Evolutionary conservation across 2,329 filamentous ascomycete species (phyloP).

Genomic region (Fusarium gaditjirri): DNA sequence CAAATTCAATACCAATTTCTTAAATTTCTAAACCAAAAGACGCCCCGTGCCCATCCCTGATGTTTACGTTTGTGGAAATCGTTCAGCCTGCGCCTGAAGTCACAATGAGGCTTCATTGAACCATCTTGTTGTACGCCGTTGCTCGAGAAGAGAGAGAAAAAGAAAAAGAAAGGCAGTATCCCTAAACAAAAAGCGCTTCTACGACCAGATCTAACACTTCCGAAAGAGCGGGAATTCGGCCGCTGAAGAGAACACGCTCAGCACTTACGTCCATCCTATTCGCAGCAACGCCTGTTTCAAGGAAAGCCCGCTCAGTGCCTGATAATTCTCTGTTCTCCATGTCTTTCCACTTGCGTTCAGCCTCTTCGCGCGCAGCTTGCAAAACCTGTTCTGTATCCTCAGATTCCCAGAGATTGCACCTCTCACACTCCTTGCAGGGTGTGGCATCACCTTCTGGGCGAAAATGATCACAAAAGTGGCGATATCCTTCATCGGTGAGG

Average conservation of each 20-base stretch:
- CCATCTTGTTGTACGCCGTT: constrained; percentile 31
- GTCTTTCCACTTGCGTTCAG: constrained; percentile 76
- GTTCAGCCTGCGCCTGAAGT: constrained; percentile 11
- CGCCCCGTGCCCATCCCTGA: constrained; percentile 16
- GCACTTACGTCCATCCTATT: constrained; percentile 43
- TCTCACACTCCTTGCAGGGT: constrained; percentile 80
- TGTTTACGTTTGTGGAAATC: constrained; percentile 21
- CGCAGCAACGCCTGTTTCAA: constrained; percentile 63
- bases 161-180: background rate
- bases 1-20: constrained; percentile 16
- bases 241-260: constrained; percentile 48
- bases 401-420: constrained; percentile 82
- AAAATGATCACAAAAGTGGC: constrained; percentile 97
- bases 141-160: background rate
- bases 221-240: constrained; percentile 52
- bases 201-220: constrained; percentile 60
- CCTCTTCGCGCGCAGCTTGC: constrained; percentile 74
- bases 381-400: constrained; percentile 78
- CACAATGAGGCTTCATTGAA: constrained; percentile 22
- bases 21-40: constrained; percentile 20
- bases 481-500: constrained; percentile 79
- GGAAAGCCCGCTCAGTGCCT: constrained; percentile 64
- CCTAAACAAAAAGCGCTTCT: constrained; percentile 56
- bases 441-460: constrained; percentile 78
- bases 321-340: constrained; percentile 69